These are phyloP conservation scores for Ambrosia artemisiifolia DNA, from an alignment of 129 eudicot genomes.

Conservation along the genomic window DNA sequence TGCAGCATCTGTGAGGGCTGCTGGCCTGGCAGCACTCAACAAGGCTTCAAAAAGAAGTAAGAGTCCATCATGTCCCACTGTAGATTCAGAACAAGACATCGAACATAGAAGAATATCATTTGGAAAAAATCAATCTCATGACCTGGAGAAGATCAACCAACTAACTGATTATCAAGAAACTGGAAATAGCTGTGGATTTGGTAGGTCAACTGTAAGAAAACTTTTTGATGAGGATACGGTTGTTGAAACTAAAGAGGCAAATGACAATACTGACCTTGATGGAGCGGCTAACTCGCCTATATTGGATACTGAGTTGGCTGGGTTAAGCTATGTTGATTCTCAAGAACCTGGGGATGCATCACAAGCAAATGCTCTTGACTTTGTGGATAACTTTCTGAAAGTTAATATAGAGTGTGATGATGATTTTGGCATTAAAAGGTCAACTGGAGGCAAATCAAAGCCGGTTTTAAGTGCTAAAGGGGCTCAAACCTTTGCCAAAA, in stretches of 20 bases:
- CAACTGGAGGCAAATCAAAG: slow-evolving; percentile 41
- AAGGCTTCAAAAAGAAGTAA: slow-evolving; percentile 28
- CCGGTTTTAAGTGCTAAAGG: slow-evolving; percentile 63
- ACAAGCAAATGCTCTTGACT: slow-evolving; percentile 81
- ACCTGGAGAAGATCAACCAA: slow-evolving; percentile 23
- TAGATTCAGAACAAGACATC: slow-evolving; percentile 17
- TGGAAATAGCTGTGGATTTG: slow-evolving; percentile 31
- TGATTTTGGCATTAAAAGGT: slow-evolving; percentile 19
- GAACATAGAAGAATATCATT: slow-evolving; percentile 22
- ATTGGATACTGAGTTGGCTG: slow-evolving; percentile 39
- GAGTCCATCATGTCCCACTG: slow-evolving; percentile 14
- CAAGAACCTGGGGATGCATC: slow-evolving; percentile 96
- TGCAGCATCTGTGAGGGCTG: slow-evolving; percentile 62
- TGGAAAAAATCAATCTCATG: slow-evolving; percentile 27
- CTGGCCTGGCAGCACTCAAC: slow-evolving; percentile 67
- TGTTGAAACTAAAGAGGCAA: slow-evolving; percentile 26
- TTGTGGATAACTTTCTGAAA: slow-evolving; percentile 74
- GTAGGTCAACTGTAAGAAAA: slow-evolving; percentile 57
- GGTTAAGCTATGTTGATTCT: slow-evolving; percentile 78
- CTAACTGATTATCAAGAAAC: slow-evolving; percentile 18
- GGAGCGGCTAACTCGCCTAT: slow-evolving; percentile 14
- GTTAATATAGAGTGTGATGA: slow-evolving; percentile 50
- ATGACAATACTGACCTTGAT: slow-evolving; percentile 17
- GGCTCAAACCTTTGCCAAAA: slow-evolving; percentile 57
- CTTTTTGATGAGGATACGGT: slow-evolving; percentile 53